Base-by-base conservation (phyloP, 1,284 basidiomycete species). In the Sporisorium reilianum region DNA sequence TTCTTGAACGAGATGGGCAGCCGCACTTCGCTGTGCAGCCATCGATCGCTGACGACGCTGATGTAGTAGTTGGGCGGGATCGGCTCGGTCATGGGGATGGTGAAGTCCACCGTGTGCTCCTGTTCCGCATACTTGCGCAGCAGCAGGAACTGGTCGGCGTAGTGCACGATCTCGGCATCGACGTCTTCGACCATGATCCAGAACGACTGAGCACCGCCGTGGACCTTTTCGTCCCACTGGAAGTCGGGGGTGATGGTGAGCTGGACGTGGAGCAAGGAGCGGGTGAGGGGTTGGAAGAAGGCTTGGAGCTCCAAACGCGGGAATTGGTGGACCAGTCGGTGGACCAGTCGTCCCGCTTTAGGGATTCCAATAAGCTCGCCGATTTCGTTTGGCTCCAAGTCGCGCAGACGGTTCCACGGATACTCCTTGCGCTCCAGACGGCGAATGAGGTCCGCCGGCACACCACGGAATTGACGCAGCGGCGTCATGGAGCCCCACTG, bases 61-160 rank as follows among this genome's bases (percentile, higher is more conserved):
- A 99, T 95, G 86, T 94, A 99, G 87, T 97, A 97, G 85, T 98
- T 98, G 1, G 96, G 96, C 46, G 96, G 96, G 5, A 96, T 90
- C 0, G 96, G 96, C 78, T 98, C 96, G 73, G 93, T 94, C 90
- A 98, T 96, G 0, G 94, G 94, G 0, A 97, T 93, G 0, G 94
- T 97, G 73, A 99, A 90, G 0, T 94, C 94, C 46, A 99, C 90
- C 65, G 91, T 95, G 86, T 98, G 96, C 79, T 97, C 95, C 66
- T 93, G 92, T 46, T 80, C 79, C 0, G 93, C 92, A 78, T 97
- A 99, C 10, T 92, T 91, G 82, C 95, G 92, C 18, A 93, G 90
- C 44, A 98, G 90, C 52, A 97, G 87, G 87, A 98, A 98, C 25
- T 90, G 89, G 84, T 99, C 96, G 79, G 95, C 92, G 89, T 93